Evolutionary conservation across 106 monocot species (phyloP), one percentile per base, ranked within the genome.

Genomic region (Phalaenopsis aphrodite): DNA sequence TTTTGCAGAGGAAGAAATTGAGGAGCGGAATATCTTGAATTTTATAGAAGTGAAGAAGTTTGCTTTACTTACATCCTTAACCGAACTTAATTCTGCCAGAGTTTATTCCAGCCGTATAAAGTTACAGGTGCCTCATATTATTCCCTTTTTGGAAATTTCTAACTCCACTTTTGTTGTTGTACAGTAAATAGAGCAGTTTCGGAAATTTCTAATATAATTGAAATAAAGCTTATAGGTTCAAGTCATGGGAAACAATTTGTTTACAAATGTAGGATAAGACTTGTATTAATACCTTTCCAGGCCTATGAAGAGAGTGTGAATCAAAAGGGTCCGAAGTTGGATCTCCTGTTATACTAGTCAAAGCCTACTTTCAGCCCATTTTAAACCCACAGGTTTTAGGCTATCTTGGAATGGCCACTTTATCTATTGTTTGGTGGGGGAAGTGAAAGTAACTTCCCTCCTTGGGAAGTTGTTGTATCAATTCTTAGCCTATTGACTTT

Each of bases 11-110:
- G 99, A 90, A 24, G 77, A 57, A 2, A 89, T 95, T 79, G 83
- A 85, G 78, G 91, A 89, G 80, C 86, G 84, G 72, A 85, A 85
- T 11, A 99, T 99, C 24, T 87, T 99, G 85, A 83, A 87, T 10
- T 99, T 99, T 85, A 66, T 95, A 30, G 90, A 91, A 65, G 80
- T 87, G 41, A 89, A 91, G 83, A 99, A 95, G 66, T 99, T 93
- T 56, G 82, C 94, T 72, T 87, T 95, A 80, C 81, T 99, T 80
- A 91, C 89, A 78, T 85, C 85, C 36, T 89, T 99, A 80, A 99
- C 95, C 41, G 94, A 99, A 58, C 85, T 87, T 41, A 93, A 95
- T 87, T 93, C 91, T 82, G 93, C 85, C 30, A 89, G 78, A 84
- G 87, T 99, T 37, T 94, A 91, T 78, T 83, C 94, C 61, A 99